Evolutionary conservation across 2,329 filamentous ascomycete species (phyloP), one percentile per base, ranked within the genome.

Genomic region (Colletotrichum magnum): DNA sequence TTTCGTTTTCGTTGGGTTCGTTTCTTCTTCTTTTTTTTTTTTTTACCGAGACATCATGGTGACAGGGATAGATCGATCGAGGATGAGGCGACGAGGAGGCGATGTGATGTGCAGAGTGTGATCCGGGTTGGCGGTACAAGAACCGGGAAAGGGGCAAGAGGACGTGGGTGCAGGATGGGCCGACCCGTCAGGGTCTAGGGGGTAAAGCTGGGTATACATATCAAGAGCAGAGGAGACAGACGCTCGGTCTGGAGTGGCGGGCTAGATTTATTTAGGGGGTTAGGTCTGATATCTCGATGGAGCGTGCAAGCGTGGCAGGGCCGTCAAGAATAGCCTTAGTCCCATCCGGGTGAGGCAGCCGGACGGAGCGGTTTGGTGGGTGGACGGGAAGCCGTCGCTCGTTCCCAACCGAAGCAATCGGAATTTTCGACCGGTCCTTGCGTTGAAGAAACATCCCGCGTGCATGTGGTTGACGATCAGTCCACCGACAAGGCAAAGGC

Each of bases 191-290:
- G 67, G 67, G 67, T 61, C 51, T 24, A 36, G 51, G 62, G 62
- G 63, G 66, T 24, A 12, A 18, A 36, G 9, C 18, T 52, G 26
- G 45, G 36, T 69, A 69, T 69, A 61, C 62, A 69, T 67, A 69
- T 66, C 63, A 58, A 16, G 12, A 16, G 28, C 15, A 21, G 18
- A 28, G 32, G 28, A 36, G 32, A 10, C 7, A 7, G 32, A 21
- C 56, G 36, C 43, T 67, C 43, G 56, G 43, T 43, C 26, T 53
- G 32, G 32, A 36, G 32, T 7, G 32, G 32, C 7, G 50, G n/a
- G n/a, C 48, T 21, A 59, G 48, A 56, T 45, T 69, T 69, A 56
- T 45, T 69, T 69, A 66, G 62, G 67, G 48, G 67, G 65, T 64
- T 43, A 61, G 32, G 59, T 16, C 39, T 60, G 51, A 60, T 61